These are phyloP conservation scores for Phenoliferia sp. DNA, from an alignment of 1,284 basidiomycete genomes.

Conservation along the genomic window DNA sequence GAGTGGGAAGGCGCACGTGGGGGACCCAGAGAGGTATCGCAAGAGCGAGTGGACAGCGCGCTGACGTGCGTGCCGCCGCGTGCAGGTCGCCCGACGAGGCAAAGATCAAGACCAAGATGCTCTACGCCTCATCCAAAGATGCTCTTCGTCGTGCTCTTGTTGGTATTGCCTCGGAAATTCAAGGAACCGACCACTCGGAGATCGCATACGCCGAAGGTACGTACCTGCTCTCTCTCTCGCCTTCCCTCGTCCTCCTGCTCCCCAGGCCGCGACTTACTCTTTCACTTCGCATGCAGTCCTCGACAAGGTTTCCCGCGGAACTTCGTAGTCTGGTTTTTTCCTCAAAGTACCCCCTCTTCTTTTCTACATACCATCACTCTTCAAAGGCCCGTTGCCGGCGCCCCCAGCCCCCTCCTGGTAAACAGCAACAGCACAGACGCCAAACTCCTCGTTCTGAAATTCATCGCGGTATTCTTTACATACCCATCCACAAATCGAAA, in stretches of 20 bases:
- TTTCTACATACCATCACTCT: too few species aligned
- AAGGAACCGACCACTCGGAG: slow-evolving; percentile 78
- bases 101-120: slow-evolving; percentile 90
- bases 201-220: slow-evolving; percentile 69
- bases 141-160: slow-evolving; percentile 67
- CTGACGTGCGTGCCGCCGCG: neutral
- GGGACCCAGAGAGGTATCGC: too few species aligned
- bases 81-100: slow-evolving; percentile 86
- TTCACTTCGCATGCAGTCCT: slow-evolving; percentile 30
- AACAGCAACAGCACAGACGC: too few species aligned
- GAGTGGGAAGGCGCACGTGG: too few species aligned
- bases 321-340: neutral
- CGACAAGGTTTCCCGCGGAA: slow-evolving; percentile 37
- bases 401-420: too few species aligned
- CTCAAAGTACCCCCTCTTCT: too few species aligned
- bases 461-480: too few species aligned
- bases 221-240: slow-evolving; percentile 41
- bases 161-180: slow-evolving; percentile 73
- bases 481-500: too few species aligned
- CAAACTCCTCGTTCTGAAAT: too few species aligned
- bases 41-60: too few species aligned
- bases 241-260: neutral
- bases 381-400: too few species aligned
- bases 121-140: slow-evolving; percentile 87
- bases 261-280: slow-evolving; percentile 3